Percentiles rank a stretch among this genome's conserved stretches.
Evolutionary conservation across 2,329 filamentous ascomycete species (phyloP).

Genomic region (Colletotrichum euphorbiae): DNA sequence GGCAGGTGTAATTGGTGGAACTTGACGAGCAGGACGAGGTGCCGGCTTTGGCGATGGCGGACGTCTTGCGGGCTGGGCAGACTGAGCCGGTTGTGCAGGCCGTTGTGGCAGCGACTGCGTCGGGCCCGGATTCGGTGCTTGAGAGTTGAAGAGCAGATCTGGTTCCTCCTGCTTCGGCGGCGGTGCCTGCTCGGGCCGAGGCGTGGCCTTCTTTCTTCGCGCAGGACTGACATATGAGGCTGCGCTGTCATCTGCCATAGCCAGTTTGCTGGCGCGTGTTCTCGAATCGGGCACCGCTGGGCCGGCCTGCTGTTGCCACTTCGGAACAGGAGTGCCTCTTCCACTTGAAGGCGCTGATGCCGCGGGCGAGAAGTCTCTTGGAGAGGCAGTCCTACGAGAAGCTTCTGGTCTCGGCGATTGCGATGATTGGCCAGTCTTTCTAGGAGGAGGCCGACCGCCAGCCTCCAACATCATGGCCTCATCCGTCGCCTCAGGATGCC

Average conservation of each 20-base stretch:
- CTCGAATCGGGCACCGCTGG: constrained; percentile 60
- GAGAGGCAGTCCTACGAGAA: constrained; percentile 44
- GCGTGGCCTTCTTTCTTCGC: constrained; percentile 76
- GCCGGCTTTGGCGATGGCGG: constrained; percentile 54
- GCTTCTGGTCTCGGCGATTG: constrained; percentile 49
- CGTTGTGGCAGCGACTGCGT: constrained; percentile 51
- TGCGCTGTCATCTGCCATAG: constrained; percentile 81
- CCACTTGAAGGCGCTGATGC: constrained; percentile 56
- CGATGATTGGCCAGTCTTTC: constrained; percentile 45
- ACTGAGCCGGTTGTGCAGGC: constrained; percentile 51
- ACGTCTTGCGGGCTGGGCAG: constrained; percentile 50
- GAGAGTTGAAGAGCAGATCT: constrained; percentile 72
- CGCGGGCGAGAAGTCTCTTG: constrained; percentile 63
- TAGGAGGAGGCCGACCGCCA: constrained; percentile 69
- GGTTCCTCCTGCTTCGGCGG: constrained; percentile 61
- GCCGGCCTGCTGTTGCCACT: constrained; percentile 72
- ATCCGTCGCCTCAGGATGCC: constrained; percentile 65
- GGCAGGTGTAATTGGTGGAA: constrained; percentile 76
- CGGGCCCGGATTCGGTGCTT: constrained; percentile 48
- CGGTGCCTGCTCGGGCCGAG: constrained; percentile 51
- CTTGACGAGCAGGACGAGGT: constrained; percentile 64
- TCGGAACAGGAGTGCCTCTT: constrained; percentile 61
- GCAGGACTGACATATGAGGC: constrained; percentile 91
- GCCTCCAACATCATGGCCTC: constrained; percentile 85
- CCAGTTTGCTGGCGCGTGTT: constrained; percentile 76